Conservation (phyloP, 768 basidiomycete species). For the Tylopilus sp. region DNA sequence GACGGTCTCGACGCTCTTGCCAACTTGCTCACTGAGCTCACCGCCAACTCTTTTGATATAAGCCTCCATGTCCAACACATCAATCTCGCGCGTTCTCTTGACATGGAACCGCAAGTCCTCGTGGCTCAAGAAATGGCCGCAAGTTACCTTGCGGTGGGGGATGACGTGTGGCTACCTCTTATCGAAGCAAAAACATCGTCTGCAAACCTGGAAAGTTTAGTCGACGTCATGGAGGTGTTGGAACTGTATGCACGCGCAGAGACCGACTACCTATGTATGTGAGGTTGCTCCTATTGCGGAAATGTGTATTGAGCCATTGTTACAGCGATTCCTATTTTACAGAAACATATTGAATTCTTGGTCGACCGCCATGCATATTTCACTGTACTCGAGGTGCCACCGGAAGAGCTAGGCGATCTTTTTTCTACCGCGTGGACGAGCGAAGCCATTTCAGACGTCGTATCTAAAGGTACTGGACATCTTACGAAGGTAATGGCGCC, state of each 20-base stretch:
- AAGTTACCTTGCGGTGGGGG: slow-evolving; percentile 58
- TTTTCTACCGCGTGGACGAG: slow-evolving; percentile 66
- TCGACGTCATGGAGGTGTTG: slow-evolving; percentile 54
- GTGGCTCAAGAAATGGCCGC: slow-evolving; percentile 66
- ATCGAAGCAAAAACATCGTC: slow-evolving; percentile 51
- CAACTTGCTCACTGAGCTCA: slow-evolving; percentile 54
- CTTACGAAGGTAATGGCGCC: slow-evolving; percentile 51
- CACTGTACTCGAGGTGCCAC: slow-evolving; percentile 35
- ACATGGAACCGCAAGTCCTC: slow-evolving; percentile 55
- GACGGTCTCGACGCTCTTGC: slow-evolving; percentile 63
- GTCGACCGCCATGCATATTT: slow-evolving; percentile 37
- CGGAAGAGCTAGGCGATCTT: slow-evolving; percentile 50
- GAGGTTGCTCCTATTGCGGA: slow-evolving; percentile 1
- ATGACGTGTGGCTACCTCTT: slow-evolving; percentile 74
- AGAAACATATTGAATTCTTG: slow-evolving; percentile 65
- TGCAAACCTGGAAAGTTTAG: slow-evolving; percentile 48
- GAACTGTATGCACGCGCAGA: slow-evolving; percentile 65
- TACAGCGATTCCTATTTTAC: slow-evolving; percentile 72
- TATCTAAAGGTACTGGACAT: slow-evolving; percentile 57
- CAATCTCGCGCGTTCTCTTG: slow-evolving; percentile 51
- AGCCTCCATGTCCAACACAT: slow-evolving; percentile 67
- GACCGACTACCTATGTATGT: slow-evolving; percentile 77
- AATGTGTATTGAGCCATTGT: slow-evolving; percentile 16
- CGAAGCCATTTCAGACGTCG: slow-evolving; percentile 48
- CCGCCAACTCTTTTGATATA: slow-evolving; percentile 59